phyloP scores from a whole-genome alignment of 1,139 yeast species.

The Saccharomyces hybrid region DNA sequence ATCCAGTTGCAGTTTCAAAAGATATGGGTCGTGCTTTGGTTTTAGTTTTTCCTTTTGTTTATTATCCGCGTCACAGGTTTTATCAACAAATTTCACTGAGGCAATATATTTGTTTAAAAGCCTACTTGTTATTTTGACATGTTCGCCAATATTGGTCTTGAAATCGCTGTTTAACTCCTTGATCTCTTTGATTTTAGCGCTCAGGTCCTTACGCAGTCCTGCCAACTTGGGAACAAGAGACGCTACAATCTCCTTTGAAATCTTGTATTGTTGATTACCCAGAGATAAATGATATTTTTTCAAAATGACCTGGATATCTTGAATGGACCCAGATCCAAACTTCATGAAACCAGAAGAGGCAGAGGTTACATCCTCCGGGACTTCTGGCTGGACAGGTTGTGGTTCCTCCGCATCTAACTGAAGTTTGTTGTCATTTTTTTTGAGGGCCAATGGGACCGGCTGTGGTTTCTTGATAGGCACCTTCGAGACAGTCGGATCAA shows the following conservation, averaged over 20 bases:
- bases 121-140: slow-evolving; percentile 36
- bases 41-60: slow-evolving; percentile 17
- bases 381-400: slow-evolving; percentile 9
- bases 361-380: slow-evolving; percentile 14
- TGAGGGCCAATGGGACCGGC: slow-evolving; percentile 12
- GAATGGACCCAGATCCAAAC: slow-evolving; percentile 41
- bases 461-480: slow-evolving; percentile 16
- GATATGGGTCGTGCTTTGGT: slow-evolving; percentile 51
- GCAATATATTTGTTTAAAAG: slow-evolving; percentile 37
- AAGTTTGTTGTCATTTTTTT: background rate
- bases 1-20: slow-evolving; percentile 55
- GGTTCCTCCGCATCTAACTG: background rate
- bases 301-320: slow-evolving; percentile 41
- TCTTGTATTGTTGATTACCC: slow-evolving; percentile 37
- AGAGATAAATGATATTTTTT: slow-evolving; percentile 40
- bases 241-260: slow-evolving; percentile 50
- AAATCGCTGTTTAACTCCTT: slow-evolving; percentile 28
- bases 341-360: slow-evolving; percentile 44
- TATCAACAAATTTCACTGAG: slow-evolving; percentile 27
- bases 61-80: slow-evolving; percentile 14
- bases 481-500: slow-evolving; percentile 25
- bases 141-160: slow-evolving; percentile 26
- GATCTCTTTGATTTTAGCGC: slow-evolving; percentile 54
- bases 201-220: slow-evolving; percentile 39
- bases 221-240: slow-evolving; percentile 59